Base-by-base conservation (phyloP, 1,139 yeast genomes). In the Saccharomycopsis hybrid region DNA sequence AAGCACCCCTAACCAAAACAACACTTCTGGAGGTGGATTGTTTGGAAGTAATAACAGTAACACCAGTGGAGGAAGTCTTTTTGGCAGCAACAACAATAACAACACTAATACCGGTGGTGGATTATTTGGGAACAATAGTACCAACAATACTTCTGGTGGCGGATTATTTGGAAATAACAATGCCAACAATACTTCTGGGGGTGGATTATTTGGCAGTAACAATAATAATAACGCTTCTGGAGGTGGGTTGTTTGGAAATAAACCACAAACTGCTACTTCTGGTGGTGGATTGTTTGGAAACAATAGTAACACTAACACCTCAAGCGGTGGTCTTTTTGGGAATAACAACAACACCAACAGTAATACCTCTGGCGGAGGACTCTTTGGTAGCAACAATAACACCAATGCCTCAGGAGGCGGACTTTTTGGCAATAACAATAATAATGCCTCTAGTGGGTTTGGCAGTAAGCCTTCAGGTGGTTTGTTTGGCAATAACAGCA, bases 401-500 rank as follows among this genome's bases (percentile, higher is more conserved):
- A 32, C 44, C 28, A 18, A 18, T 18, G 55, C 41, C 55, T 42
- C 48, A 44, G 46, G 45, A 33, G 62, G 61, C 7, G 65, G 69
- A 2, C 56, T 65, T 37, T 68, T 68, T 56, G 71, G 72, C 24
- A 52, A 54, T 47, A 61, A 46, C 54, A 45, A 48, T 35, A 55
- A 41, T 40, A 46, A 18, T 36, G 37, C 49, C 54, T 53, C 44
- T 13, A 40, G 47, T 51, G 49, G 62, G 18, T 60, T 58, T 47
- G 59, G 39, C 24, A 40, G 25, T 28, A 40, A n/a, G 13, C 44
- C 50, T 38, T 18, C 18, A 18, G 63, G 68, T n/a, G 68, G 74
- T 2, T 55, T 69, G 39, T 67, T 72, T 60, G 74, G 74, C 8
- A 56, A 57, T 36, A 65, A 61, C 57, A 50, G 40, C 48, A 54